phyloP scores from a whole-genome alignment of 2,329 filamentous ascomycete species.

The Harringtonia lauricola region DNA sequence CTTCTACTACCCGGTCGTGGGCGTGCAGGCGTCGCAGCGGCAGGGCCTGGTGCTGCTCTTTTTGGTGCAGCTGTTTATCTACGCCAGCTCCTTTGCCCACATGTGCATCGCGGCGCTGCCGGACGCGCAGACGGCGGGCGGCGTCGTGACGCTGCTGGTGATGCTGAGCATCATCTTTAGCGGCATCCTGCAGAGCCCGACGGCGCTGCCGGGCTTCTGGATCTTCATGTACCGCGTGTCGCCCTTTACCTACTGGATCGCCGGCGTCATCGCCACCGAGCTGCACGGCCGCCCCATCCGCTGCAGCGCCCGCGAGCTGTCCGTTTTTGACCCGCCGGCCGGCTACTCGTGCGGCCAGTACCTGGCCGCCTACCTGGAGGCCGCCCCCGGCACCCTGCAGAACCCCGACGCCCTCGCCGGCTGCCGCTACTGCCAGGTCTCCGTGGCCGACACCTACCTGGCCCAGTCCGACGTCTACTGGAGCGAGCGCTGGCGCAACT shows the following conservation, averaged over 20 bases:
- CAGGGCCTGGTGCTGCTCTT: constrained; percentile 56
- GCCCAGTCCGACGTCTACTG: constrained; percentile 35
- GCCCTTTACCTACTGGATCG: constrained; percentile 59
- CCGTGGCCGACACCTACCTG: constrained; percentile 50
- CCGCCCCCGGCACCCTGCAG: constrained; percentile 45
- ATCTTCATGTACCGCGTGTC: constrained; percentile 64
- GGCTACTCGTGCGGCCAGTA: constrained; percentile 55
- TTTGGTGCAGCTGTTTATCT: constrained; percentile 55
- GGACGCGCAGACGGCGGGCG: constrained; percentile 55
- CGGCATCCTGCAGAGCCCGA: constrained; percentile 47
- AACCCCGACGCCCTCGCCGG: constrained; percentile 42
- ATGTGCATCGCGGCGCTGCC: constrained; percentile 63
- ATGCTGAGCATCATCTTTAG: constrained; percentile 49
- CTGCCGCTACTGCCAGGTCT: constrained; percentile 59
- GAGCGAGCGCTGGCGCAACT: constrained; percentile 54
- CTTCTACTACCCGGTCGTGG: constrained; percentile 77
- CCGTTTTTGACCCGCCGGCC: constrained; percentile 51
- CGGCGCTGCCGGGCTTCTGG: constrained; percentile 59
- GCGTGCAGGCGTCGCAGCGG: constrained; percentile 35
- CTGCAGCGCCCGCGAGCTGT: constrained; percentile 45
- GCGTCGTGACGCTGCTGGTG: constrained; percentile 47
- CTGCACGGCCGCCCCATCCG: constrained; percentile 41
- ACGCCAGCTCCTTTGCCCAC: constrained; percentile 59
- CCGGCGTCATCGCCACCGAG: constrained; percentile 55
- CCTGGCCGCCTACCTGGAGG: constrained; percentile 41